phyloP scores from a whole-genome alignment of 2,329 filamentous ascomycete species.

The Aspergillus sp. region DNA sequence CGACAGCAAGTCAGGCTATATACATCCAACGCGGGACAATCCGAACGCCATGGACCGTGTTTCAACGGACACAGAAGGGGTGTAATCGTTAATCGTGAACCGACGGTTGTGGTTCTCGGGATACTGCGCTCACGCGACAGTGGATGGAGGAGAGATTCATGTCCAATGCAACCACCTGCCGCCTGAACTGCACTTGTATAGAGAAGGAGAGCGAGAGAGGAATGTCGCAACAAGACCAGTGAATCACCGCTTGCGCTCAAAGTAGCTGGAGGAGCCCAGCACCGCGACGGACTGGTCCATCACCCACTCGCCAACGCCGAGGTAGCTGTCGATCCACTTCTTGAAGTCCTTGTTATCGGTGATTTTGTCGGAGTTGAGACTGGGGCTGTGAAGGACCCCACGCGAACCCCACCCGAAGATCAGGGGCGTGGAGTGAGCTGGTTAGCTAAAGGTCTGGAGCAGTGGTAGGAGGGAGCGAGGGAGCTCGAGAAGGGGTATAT shows the following conservation, averaged over 20 bases:
- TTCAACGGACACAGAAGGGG: constrained; percentile 4
- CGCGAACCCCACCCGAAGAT: constrained; percentile 20
- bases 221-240: not conserved
- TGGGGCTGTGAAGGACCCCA: constrained; percentile 50
- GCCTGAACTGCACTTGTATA: not conserved
- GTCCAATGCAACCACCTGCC: not conserved
- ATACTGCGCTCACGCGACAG: not conserved
- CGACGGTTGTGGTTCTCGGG: not conserved
- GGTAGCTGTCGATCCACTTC: constrained; percentile 89
- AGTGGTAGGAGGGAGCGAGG: constrained; percentile 13
- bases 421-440: constrained; percentile 24
- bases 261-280: constrained; percentile 82
- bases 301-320: constrained; percentile 93
- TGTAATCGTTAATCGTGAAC: constrained; percentile 17
- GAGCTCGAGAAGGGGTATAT: constrained; percentile 50
- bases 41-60: constrained; percentile 21
- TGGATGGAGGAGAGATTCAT: not conserved
- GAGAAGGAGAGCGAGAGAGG: no score
- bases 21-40: constrained; percentile 12
- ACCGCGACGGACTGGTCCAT: constrained; percentile 97
- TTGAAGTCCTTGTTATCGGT: constrained; percentile 79
- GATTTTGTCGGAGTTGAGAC: constrained; percentile 83
- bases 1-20: constrained; percentile 11
- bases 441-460: constrained; percentile 23
- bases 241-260: constrained; percentile 78